A percentile compares a stretch with the other conserved stretches of the same genome.
Conservation (phyloP, 2,329 filamentous ascomycete genomes). For the Ascochyta koolunga region DNA sequence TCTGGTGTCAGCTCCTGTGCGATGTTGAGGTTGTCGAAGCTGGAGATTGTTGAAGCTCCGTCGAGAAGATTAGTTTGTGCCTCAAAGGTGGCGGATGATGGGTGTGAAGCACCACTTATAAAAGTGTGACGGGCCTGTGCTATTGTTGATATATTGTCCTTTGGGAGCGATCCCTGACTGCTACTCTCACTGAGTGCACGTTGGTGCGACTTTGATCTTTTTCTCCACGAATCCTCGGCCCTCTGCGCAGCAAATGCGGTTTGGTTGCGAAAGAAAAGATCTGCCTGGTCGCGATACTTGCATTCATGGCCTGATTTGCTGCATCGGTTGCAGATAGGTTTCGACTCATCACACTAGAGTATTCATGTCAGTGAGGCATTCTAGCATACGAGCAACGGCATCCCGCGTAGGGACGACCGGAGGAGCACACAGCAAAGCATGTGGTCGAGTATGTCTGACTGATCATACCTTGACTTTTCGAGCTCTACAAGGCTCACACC, state of each 20-base stretch:
- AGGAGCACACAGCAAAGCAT: not conserved
- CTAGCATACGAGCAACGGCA: not conserved
- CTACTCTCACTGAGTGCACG: conserved; percentile 21
- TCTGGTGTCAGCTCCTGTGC: conserved; percentile 21
- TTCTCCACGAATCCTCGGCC: conserved; percentile 44
- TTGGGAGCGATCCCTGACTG: conserved; percentile 19
- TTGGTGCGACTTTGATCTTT: conserved; percentile 38
- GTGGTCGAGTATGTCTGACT: not conserved
- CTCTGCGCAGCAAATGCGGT: conserved; percentile 42
- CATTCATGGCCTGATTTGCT: conserved; percentile 36
- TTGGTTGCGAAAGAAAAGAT: conserved; percentile 44
- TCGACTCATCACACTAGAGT: conserved; percentile 42
- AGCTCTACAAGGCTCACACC: conserved; percentile 42
- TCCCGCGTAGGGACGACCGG: not conserved
- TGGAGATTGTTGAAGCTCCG: not conserved
- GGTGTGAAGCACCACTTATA: not conserved
- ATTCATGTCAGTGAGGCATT: not conserved
- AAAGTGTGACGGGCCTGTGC: conserved; percentile 11
- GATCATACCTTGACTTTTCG: conserved; percentile 43
- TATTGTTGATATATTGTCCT: conserved; percentile 19
- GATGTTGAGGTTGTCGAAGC: conserved; percentile 23
- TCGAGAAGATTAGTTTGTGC: not conserved
- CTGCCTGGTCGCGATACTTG: conserved; percentile 41
- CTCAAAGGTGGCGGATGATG: not conserved
- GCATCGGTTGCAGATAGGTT: conserved; percentile 40